A percentile compares a stretch with the other conserved stretches of the same genome.
phyloP scores from a whole-genome alignment of 768 basidiomycete species.

The Mycena kentingensis region DNA sequence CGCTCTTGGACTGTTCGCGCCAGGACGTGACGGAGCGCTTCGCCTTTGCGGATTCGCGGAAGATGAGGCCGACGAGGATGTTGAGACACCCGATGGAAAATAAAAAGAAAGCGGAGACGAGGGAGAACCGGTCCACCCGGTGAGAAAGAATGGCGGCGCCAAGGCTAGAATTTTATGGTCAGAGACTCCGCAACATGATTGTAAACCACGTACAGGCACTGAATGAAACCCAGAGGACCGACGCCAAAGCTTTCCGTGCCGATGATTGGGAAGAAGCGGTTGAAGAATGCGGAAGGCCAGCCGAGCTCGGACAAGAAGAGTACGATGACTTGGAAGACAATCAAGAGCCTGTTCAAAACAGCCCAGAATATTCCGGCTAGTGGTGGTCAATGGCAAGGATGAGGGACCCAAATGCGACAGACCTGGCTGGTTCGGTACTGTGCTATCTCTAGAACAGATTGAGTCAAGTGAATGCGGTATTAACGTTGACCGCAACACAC shows the following conservation, averaged over 20 bases:
- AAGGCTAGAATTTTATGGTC: constrained; percentile 42
- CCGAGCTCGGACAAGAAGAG: constrained; percentile 83
- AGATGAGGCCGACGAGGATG: constrained; percentile 74
- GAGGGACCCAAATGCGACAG: neutral
- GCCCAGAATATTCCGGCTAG: constrained; percentile 88
- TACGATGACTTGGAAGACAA: constrained; percentile 80
- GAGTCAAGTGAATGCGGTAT: neutral
- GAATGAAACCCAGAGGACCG: constrained; percentile 84
- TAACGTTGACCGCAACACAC: constrained; percentile 41
- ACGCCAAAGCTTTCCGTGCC: constrained; percentile 84
- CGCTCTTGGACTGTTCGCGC: constrained; percentile 54
- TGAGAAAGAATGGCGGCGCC: constrained; percentile 74
- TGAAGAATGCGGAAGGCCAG: constrained; percentile 79
- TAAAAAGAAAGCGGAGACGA: constrained; percentile 89
- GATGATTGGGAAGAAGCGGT: constrained; percentile 83
- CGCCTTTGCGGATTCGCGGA: constrained; percentile 60
- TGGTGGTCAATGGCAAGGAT: neutral
- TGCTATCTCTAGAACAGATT: constrained; percentile 54
- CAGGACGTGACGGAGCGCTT: constrained; percentile 68
- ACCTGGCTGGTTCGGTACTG: constrained; percentile 82
- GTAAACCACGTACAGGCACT: constrained; percentile 65
- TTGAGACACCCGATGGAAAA: constrained; percentile 92
- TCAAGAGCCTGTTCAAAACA: constrained; percentile 82
- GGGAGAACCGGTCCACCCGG: constrained; percentile 84
- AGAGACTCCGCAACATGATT: neutral